Percentiles rank a stretch among this genome's conserved stretches.
phyloP scores from a whole-genome alignment of 108 stramenopile genomes.

The Cyclotella choctawhatcheeana region DNA sequence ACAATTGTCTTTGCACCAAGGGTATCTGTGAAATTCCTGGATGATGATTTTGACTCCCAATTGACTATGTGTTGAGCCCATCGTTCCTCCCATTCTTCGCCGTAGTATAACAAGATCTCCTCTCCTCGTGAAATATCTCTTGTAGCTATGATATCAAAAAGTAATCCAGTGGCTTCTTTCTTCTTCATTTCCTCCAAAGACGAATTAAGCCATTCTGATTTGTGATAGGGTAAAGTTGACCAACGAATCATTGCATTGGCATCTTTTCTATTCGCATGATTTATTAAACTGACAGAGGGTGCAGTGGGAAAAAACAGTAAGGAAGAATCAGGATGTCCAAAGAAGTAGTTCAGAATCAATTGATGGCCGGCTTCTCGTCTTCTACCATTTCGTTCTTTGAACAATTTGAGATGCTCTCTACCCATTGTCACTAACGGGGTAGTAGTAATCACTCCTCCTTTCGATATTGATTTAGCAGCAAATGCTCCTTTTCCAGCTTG shows the following conservation, averaged over 20 bases:
- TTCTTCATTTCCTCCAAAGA: constrained; percentile 17
- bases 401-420: constrained; percentile 5
- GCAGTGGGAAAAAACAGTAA: constrained; percentile 56
- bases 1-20: constrained; percentile 10
- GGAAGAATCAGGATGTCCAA: constrained; percentile 60
- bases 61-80: constrained; percentile 48
- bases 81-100: not conserved
- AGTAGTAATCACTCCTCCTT: constrained; percentile 39
- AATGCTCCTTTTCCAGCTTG: constrained; percentile 51
- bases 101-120: constrained; percentile 11
- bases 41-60: constrained; percentile 32
- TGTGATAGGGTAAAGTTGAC: constrained; percentile 32
- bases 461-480: constrained; percentile 21
- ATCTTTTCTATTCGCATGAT: constrained; percentile 41
- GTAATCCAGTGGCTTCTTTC: constrained; percentile 17
- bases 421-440: constrained; percentile 41
- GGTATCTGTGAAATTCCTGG: constrained; percentile 20
- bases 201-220: constrained; percentile 18
- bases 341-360: constrained; percentile 65
- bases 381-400: not conserved
- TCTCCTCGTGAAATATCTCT: constrained; percentile 51
- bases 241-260: constrained; percentile 54
- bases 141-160: constrained; percentile 63
- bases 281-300: constrained; percentile 55
- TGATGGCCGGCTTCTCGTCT: constrained; percentile 29